phyloP scores from a whole-genome alignment of 129 eudicot species.

The Deinandra increscens region DNA sequence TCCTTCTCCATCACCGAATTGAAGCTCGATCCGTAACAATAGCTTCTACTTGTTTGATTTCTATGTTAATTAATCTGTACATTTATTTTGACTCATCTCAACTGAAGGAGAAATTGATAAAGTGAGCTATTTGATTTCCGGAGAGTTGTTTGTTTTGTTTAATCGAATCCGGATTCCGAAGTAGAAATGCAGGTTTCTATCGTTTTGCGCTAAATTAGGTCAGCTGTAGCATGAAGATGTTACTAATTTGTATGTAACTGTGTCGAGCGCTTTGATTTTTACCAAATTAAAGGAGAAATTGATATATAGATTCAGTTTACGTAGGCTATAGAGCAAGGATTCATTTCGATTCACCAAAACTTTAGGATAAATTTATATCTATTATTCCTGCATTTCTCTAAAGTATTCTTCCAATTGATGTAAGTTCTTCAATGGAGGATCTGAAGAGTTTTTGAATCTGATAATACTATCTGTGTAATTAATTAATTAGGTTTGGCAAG shows the following conservation, averaged over 20 bases:
- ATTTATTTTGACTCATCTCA: background rate
- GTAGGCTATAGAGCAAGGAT: background rate
- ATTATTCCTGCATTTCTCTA: background rate
- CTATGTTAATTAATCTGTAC: background rate
- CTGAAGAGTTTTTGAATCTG: constrained; percentile 13
- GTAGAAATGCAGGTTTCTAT: background rate
- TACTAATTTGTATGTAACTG: background rate
- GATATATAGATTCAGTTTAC: background rate
- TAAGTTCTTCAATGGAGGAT: background rate
- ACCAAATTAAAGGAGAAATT: background rate
- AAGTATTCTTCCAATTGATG: background rate
- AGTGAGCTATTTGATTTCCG: background rate
- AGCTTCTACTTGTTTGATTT: background rate
- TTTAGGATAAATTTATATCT: background rate
- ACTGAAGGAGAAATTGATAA: background rate
- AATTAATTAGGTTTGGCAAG: constrained; percentile 42
- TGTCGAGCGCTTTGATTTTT: background rate
- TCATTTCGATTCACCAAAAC: background rate
- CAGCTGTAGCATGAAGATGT: background rate
- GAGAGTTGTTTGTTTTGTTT: background rate
- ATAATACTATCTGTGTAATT: constrained; percentile 17
- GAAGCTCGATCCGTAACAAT: background rate
- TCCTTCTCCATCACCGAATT: background rate
- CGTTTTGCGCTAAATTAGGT: background rate
- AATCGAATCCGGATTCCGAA: background rate